Conservation (phyloP, 768 basidiomycete species). For the Antrodiella citrinella region DNA sequence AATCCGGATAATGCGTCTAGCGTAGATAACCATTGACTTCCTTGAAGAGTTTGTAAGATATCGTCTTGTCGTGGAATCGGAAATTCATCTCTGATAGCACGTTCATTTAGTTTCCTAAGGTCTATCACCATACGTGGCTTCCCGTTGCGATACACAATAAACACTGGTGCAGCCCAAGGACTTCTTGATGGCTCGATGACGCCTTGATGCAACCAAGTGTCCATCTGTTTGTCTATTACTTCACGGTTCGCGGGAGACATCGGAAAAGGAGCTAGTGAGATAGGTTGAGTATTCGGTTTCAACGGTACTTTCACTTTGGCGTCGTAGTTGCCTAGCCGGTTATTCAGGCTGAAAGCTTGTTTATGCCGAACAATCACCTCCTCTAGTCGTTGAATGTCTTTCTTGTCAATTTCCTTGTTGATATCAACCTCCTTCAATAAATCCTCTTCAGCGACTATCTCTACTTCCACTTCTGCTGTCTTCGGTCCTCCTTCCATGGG, state of each 20-base stretch:
- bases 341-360: not conserved
- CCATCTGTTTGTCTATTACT: slow-evolving; percentile 13
- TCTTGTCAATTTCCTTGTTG: not conserved
- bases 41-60: slow-evolving; percentile 18
- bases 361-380: not conserved
- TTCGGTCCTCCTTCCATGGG: slow-evolving; percentile 4
- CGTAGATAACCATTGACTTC: slow-evolving; percentile 21
- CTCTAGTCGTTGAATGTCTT: not conserved
- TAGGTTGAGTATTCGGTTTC: not conserved
- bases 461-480: slow-evolving; percentile 1
- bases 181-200: slow-evolving; percentile 34
- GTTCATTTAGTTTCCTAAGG: slow-evolving; percentile 22
- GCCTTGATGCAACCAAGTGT: slow-evolving; percentile 24
- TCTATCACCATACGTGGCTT: too few relatives aligned
- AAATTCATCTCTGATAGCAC: slow-evolving; percentile 16
- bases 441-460: not conserved
- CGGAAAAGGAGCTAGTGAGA: slow-evolving; percentile 4
- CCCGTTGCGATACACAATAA: slow-evolving; percentile 29
- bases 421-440: not conserved
- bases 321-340: not conserved
- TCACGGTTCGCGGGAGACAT: slow-evolving; percentile 1
- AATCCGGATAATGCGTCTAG: slow-evolving; percentile 33
- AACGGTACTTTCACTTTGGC: not conserved
- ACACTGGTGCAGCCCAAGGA: slow-evolving; percentile 26
- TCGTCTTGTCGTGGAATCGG: slow-evolving; percentile 14